phyloP scores from a whole-genome alignment of 805 yeast species.

The Wickerhamiella hasegawae region DNA sequence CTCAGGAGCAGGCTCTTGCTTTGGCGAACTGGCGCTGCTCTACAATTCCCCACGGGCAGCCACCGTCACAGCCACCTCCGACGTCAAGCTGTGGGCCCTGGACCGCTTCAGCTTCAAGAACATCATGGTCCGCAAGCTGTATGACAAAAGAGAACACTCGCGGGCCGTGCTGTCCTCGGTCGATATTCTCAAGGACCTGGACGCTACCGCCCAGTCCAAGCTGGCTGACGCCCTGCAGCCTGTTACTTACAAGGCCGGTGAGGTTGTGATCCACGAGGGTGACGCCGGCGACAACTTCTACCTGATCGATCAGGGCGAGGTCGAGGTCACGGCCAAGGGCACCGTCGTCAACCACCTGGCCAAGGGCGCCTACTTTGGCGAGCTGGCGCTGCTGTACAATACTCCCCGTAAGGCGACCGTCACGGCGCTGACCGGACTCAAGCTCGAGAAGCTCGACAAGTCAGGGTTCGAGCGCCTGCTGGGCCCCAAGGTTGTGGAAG shows the following conservation, averaged over 20 bases:
- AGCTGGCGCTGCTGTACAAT: slow-evolving; percentile 81
- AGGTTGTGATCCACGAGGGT: slow-evolving; percentile 69
- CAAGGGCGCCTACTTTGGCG: slow-evolving; percentile 93
- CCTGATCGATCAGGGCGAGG: slow-evolving; percentile 65
- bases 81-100: slow-evolving; percentile 74
- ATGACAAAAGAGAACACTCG: slow-evolving; percentile 77
- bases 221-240: slow-evolving; percentile 89
- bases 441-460: slow-evolving; percentile 85
- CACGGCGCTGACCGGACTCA: slow-evolving; percentile 53
- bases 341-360: slow-evolving; percentile 39
- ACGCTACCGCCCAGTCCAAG: slow-evolving; percentile 71
- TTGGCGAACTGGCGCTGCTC: slow-evolving; percentile 95
- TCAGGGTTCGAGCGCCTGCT: slow-evolving; percentile 84
- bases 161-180: slow-evolving; percentile 79
- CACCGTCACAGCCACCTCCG: slow-evolving; percentile 61
- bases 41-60: slow-evolving; percentile 97
- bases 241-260: slow-evolving; percentile 52
- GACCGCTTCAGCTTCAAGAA: slow-evolving; percentile 88
- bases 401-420: slow-evolving; percentile 91
- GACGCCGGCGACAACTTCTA: slow-evolving; percentile 67
- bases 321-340: slow-evolving; percentile 49
- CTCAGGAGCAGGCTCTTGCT: slow-evolving; percentile 75
- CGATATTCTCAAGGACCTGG: slow-evolving; percentile 57
- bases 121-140: slow-evolving; percentile 78
- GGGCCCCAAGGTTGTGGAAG: slow-evolving; percentile 79